Evolutionary conservation across 2,329 filamentous ascomycete genomes (phyloP).

Genomic region (Septoria linicola): DNA sequence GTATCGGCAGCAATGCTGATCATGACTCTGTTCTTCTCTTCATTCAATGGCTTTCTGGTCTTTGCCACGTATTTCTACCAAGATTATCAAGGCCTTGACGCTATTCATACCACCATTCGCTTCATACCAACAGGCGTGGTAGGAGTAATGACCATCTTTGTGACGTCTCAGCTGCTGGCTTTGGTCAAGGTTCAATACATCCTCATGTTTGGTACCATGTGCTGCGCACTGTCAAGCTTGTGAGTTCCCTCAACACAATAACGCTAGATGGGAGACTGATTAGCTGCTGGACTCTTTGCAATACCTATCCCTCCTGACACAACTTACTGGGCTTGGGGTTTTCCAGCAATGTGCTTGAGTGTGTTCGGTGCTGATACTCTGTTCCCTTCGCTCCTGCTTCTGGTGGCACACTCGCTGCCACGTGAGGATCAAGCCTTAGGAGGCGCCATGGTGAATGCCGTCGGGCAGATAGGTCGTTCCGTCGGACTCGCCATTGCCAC

Average conservation of each 20-base stretch:
- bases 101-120: slow-evolving; percentile 66
- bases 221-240: slow-evolving; percentile 44
- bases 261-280: slow-evolving; percentile 32
- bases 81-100: slow-evolving; percentile 60
- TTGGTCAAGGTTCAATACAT: slow-evolving; percentile 60
- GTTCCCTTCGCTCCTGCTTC: slow-evolving; percentile 65
- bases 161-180: slow-evolving; percentile 57
- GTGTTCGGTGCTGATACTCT: slow-evolving; percentile 67
- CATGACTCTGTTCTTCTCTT: slow-evolving; percentile 65
- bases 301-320: slow-evolving; percentile 61
- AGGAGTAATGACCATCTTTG: slow-evolving; percentile 58
- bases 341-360: slow-evolving; percentile 65
- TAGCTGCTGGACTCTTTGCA: slow-evolving; percentile 58
- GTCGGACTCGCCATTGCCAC: slow-evolving; percentile 66
- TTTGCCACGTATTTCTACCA: slow-evolving; percentile 70
- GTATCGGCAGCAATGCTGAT: slow-evolving; percentile 65
- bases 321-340: slow-evolving; percentile 66
- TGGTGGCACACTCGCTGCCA: slow-evolving; percentile 62
- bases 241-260: background rate
- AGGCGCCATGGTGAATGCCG: slow-evolving; percentile 66
- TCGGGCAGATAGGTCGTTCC: slow-evolving; percentile 64
- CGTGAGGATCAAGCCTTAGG: slow-evolving; percentile 65
- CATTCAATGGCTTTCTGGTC: slow-evolving; percentile 67
- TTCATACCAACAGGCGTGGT: slow-evolving; percentile 66
- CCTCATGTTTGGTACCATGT: slow-evolving; percentile 57